phyloP scores from a whole-genome alignment of 208 protist genomes.

The Wallacemonas collosoma region DNA sequence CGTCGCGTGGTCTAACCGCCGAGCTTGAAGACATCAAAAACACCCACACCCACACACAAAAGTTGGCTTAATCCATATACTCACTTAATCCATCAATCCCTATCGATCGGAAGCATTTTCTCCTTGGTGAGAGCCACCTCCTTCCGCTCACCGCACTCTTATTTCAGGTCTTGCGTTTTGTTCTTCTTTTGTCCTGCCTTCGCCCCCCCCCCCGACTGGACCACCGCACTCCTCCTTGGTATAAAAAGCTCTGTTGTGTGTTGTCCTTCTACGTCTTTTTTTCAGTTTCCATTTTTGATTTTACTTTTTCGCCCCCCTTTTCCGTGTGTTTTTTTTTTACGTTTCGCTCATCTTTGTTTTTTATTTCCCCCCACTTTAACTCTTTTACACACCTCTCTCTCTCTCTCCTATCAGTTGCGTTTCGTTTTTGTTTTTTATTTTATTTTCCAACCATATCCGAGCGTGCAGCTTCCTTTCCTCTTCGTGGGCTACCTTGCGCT shows the following conservation, averaged over 20 bases:
- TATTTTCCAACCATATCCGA: background rate
- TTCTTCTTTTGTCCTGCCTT: background rate
- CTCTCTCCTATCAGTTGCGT: no score
- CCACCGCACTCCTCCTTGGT: no score
- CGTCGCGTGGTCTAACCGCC: no score
- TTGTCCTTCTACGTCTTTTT: slow-evolving; percentile 1
- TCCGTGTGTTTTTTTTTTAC: background rate
- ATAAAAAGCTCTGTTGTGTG: background rate
- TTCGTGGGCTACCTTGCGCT: no score
- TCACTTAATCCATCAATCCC: no score
- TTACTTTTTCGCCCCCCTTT: slow-evolving; percentile 1
- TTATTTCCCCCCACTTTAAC: background rate
- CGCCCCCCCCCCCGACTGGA: background rate
- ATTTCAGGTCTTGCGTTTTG: slow-evolving; percentile 1
- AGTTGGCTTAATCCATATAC: no score
- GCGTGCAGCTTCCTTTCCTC: no score
- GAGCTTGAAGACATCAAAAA: no score
- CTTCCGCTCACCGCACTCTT: background rate
- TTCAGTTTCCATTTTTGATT: background rate
- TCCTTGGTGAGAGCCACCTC: no score
- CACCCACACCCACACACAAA: no score
- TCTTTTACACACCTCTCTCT: background rate
- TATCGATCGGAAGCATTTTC: no score
- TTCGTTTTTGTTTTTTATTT: slow-evolving; percentile 12
- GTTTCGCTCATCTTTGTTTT: background rate